These are phyloP conservation scores for Babjeviella inositovora DNA, from an alignment of 805 yeast genomes.

Conservation along the genomic window DNA sequence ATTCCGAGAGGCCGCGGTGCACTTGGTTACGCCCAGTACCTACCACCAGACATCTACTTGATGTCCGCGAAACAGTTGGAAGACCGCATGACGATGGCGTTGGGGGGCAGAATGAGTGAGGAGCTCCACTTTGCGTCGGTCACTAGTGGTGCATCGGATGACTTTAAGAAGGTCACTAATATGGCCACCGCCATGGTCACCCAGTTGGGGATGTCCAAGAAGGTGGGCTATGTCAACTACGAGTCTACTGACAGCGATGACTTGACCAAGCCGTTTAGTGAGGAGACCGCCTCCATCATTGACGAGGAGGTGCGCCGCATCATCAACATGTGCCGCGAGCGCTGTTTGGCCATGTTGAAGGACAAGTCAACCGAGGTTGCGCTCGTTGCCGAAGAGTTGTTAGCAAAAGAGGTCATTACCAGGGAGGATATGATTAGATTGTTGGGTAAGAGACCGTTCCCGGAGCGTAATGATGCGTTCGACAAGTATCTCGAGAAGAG, in stretches of 20 bases:
- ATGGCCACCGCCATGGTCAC: conserved; percentile 93
- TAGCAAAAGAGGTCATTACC: conserved; percentile 78
- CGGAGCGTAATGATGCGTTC: conserved; percentile 82
- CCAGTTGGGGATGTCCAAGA: conserved; percentile 77
- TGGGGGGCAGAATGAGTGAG: conserved; percentile 95
- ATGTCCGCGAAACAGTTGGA: conserved; percentile 61
- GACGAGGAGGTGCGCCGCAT: conserved; percentile 75
- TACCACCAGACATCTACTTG: conserved; percentile 85
- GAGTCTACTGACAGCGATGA: conserved; percentile 55
- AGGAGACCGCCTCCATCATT: conserved; percentile 65
- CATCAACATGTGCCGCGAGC: conserved; percentile 56
- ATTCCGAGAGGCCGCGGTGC: conserved; percentile 97
- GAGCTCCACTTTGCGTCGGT: conserved; percentile 86
- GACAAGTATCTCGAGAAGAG: conserved; percentile 49
- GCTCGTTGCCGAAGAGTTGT: conserved; percentile 73
- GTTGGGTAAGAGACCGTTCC: conserved; percentile 84
- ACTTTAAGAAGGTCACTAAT: conserved; percentile 86
- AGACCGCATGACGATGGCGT: conserved; percentile 91
- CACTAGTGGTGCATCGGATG: conserved; percentile 93
- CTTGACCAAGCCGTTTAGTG: conserved; percentile 78
- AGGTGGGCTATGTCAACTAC: conserved; percentile 68
- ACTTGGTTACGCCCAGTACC: conserved; percentile 91
- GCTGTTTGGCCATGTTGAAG: conserved; percentile 51
- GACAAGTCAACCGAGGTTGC: conserved; percentile 68
- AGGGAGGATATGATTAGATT: conserved; percentile 87